Conservation (phyloP, 257 asterid species). For the Vinca minor region DNA sequence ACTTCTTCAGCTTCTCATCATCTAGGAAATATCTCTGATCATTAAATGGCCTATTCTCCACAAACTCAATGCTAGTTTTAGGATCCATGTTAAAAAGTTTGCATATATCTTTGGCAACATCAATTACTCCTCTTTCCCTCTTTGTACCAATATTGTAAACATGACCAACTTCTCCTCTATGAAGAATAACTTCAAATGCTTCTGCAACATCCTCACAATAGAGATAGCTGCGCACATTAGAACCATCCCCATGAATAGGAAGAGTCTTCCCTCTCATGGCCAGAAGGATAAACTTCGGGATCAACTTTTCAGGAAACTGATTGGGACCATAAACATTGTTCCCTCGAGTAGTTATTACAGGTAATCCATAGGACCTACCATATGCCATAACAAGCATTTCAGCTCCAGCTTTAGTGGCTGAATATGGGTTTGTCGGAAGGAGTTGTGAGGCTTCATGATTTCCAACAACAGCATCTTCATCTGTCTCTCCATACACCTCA, state of each 20-base stretch:
- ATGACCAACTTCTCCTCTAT: constrained; percentile 92
- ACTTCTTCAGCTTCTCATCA: constrained; percentile 69
- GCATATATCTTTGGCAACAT: constrained; percentile 83
- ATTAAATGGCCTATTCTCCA: constrained; percentile 90
- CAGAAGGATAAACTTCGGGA: constrained; percentile 87
- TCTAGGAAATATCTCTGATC: constrained; percentile 96
- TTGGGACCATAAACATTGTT: constrained; percentile 92
- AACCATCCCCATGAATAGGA: constrained; percentile 96
- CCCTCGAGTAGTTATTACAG: constrained; percentile 85
- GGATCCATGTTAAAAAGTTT: constrained; percentile 72
- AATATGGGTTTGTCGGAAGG: constrained; percentile 90
- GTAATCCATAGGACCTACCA: constrained; percentile 87
- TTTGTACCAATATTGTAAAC: constrained; percentile 90
- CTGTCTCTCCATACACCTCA: constrained; percentile 97
- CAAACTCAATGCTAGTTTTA: constrained; percentile 62
- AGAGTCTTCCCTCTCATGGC: constrained; percentile 84
- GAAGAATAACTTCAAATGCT: constrained; percentile 88
- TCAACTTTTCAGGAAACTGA: constrained; percentile 90
- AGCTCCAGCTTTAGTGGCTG: constrained; percentile 97
- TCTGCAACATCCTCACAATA: constrained; percentile 97
- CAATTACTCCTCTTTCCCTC: constrained; percentile 88
- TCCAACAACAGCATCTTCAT: constrained; percentile 92
- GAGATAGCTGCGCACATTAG: constrained; percentile 87
- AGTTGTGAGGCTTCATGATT: constrained; percentile 97
- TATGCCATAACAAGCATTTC: constrained; percentile 99